Percentiles rank a stretch among this genome's conserved stretches.
Conservation (phyloP, 768 basidiomycete genomes). For the Hypsizygus marmoreus region DNA sequence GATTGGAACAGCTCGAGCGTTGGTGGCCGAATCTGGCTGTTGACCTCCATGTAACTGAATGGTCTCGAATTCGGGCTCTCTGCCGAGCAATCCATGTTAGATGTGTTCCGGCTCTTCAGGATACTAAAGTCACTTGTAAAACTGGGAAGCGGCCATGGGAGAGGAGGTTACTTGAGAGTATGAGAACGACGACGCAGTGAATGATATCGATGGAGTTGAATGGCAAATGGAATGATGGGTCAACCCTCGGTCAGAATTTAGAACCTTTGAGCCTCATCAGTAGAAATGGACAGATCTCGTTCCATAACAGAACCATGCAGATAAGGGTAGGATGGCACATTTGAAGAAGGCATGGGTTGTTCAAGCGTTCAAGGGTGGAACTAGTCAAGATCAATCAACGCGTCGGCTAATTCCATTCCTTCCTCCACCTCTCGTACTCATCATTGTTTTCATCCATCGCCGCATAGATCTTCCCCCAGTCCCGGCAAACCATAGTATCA, state of each 20-base stretch:
- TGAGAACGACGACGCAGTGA: too few relatives aligned
- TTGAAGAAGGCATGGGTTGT: too few relatives aligned
- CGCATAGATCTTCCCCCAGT: conserved; percentile 12
- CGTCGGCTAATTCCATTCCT: background rate
- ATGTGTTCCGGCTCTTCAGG: background rate
- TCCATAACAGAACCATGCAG: too few relatives aligned
- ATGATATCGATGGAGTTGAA: too few relatives aligned
- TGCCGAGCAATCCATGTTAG: conserved; percentile 13
- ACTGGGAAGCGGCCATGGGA: conserved; percentile 2
- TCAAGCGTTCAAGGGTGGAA: too few relatives aligned
- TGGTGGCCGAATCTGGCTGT: conserved; percentile 59
- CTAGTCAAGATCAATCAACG: too few relatives aligned
- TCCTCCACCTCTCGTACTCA: conserved; percentile 1
- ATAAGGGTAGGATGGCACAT: too few relatives aligned
- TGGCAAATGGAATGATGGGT: too few relatives aligned
- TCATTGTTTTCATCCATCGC: conserved; percentile 8
- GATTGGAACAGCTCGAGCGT: conserved; percentile 78
- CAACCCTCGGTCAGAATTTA: too few relatives aligned
- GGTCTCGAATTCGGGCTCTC: conserved; percentile 76
- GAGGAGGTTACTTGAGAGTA: too few relatives aligned
- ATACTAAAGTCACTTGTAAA: conserved; percentile 5
- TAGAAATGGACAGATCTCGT: too few relatives aligned
- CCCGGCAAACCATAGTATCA: conserved; percentile 9
- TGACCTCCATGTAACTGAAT: conserved; percentile 82
- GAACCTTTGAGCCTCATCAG: too few relatives aligned